Percentiles rank a stretch among this genome's conserved stretches.
Evolutionary conservation across 75 land plant species (phyloP).

Genomic region (Pinus albicaulis): DNA sequence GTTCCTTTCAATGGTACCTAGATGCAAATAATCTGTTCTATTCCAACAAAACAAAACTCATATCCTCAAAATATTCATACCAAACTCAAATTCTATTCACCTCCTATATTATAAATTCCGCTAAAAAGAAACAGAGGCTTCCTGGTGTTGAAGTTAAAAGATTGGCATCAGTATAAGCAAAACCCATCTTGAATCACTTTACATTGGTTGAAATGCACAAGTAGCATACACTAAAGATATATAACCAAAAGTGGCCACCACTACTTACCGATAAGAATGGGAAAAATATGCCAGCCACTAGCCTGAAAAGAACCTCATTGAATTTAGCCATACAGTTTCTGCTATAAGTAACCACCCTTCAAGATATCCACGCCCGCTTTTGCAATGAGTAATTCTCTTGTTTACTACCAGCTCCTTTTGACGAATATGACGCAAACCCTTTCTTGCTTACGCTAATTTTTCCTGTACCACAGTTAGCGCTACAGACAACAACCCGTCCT

Average conservation of each 20-base stretch:
- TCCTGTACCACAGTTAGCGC: background rate
- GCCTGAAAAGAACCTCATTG: background rate
- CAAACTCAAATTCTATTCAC: background rate
- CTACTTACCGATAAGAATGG: slow-evolving; percentile 7
- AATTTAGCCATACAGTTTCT: background rate
- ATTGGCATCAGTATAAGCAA: background rate
- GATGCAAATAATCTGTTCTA: background rate
- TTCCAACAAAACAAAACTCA: background rate
- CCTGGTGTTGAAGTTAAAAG: background rate
- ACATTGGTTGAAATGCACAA: background rate
- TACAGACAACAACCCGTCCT: slow-evolving; percentile 61
- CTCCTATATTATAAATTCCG: background rate
- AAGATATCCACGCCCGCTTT: background rate
- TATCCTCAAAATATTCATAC: too few relatives aligned
- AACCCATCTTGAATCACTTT: slow-evolving; percentile 5
- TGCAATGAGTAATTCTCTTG: background rate
- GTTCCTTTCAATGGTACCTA: background rate
- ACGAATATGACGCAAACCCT: background rate
- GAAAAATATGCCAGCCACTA: slow-evolving; percentile 1
- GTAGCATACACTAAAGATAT: background rate
- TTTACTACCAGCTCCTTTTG: background rate
- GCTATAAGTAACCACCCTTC: background rate
- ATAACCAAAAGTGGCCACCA: background rate
- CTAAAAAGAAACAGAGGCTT: background rate
- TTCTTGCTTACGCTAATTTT: background rate